Evolutionary conservation across 805 yeast genomes (phyloP).

Genomic region (Cyberlindnera bimundalis): DNA sequence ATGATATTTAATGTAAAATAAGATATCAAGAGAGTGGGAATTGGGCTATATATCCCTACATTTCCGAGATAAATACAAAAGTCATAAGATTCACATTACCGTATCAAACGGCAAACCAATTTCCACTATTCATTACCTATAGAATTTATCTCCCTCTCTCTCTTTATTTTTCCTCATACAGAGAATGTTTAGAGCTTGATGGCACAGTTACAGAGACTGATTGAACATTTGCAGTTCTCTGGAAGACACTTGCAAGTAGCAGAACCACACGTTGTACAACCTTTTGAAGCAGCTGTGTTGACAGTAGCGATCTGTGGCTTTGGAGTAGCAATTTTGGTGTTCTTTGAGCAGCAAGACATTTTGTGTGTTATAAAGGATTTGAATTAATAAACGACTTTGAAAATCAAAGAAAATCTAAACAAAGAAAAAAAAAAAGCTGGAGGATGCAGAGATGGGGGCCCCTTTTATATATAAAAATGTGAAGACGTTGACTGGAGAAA

Average conservation of each 20-base stretch:
- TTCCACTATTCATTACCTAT: no score
- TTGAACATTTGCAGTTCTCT: conserved; percentile 25
- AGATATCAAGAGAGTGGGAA: no score
- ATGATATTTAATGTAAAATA: no score
- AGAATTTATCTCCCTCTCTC: background rate
- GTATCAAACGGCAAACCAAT: background rate
- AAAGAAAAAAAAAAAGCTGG: background rate
- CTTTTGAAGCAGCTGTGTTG: conserved; percentile 25
- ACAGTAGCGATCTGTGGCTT: conserved; percentile 20
- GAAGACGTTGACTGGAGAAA: background rate
- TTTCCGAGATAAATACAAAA: background rate
- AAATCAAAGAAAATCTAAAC: no score
- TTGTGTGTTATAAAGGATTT: background rate
- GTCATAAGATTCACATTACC: background rate
- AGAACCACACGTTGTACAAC: conserved; percentile 25
- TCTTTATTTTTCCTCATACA: no score
- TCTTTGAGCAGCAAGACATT: conserved; percentile 26
- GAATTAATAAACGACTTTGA: no score
- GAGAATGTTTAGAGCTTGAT: conserved; percentile 18
- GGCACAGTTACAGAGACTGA: conserved; percentile 24
- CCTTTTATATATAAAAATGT: background rate
- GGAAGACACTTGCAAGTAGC: conserved; percentile 28
- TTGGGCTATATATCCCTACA: background rate
- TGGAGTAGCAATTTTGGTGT: conserved; percentile 12
- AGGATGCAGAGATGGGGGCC: background rate